phyloP scores from a whole-genome alignment of 441 rosid genomes.

The Erysimum cheiri region DNA sequence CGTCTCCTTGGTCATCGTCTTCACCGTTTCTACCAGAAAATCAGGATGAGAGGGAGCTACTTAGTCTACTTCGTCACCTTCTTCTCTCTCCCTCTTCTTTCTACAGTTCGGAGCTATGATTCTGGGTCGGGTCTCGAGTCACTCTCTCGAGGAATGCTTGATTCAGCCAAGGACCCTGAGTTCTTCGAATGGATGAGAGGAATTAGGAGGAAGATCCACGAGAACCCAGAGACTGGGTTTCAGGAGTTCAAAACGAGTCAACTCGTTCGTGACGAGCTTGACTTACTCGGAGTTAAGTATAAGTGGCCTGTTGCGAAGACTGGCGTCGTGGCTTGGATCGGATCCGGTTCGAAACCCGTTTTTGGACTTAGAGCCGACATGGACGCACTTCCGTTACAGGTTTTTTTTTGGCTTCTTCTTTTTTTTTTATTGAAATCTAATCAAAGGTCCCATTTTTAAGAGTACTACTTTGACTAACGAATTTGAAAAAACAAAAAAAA shows the following conservation, averaged over 20 bases:
- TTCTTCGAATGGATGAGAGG: conserved; percentile 69
- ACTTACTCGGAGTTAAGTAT: conserved; percentile 60
- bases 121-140: conserved; percentile 39
- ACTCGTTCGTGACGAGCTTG: conserved; percentile 67
- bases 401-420: conserved; percentile 22
- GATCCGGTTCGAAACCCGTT: conserved; percentile 60
- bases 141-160: conserved; percentile 49
- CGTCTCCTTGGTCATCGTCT: neutral
- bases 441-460: neutral
- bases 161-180: conserved; percentile 57
- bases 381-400: conserved; percentile 92
- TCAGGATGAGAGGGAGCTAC: conserved; percentile 17
- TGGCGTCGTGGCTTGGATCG: conserved; percentile 71
- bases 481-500: neutral
- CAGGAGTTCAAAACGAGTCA: conserved; percentile 71
- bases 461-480: neutral
- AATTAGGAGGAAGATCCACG: conserved; percentile 69
- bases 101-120: conserved; percentile 34
- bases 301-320: conserved; percentile 78
- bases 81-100: conserved; percentile 11
- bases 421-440: neutral
- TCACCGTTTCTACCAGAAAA: neutral
- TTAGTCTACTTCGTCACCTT: conserved; percentile 14
- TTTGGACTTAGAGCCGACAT: conserved; percentile 82
- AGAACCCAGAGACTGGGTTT: conserved; percentile 79